Conservation (phyloP, 2,329 filamentous ascomycete species). For the Microcyclosporella mali region DNA sequence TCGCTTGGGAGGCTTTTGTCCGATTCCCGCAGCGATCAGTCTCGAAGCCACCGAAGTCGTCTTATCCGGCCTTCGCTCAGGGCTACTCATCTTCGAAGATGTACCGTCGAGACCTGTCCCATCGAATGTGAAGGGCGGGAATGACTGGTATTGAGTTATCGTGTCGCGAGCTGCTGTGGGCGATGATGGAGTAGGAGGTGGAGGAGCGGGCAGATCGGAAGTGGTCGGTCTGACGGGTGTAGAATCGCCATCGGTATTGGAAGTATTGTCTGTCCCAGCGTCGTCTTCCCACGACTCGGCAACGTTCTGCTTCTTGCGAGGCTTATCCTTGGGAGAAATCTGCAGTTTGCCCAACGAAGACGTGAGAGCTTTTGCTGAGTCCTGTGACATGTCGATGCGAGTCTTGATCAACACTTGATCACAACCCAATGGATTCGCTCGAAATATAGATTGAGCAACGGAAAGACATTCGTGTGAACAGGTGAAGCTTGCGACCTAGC, state of each 20-base stretch:
- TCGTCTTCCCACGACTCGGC: constrained; percentile 74
- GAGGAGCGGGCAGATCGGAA: constrained; percentile 43
- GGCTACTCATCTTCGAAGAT: constrained; percentile 11
- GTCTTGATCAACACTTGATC: no score
- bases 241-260: constrained; percentile 25
- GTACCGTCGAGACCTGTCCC: constrained; percentile 10
- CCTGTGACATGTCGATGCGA: constrained; percentile 8
- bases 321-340: constrained; percentile 31
- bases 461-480: no score
- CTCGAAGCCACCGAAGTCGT: constrained; percentile 84
- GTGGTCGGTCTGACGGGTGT: constrained; percentile 22
- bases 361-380: constrained; percentile 16
- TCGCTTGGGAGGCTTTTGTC: constrained; percentile 69
- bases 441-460: no score
- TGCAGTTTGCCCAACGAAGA: constrained; percentile 31
- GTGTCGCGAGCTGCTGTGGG: constrained; percentile 34
- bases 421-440: no score
- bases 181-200: constrained; percentile 62
- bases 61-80: constrained; percentile 63
- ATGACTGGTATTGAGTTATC: constrained; percentile 18
- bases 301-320: constrained; percentile 15
- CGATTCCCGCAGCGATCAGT: constrained; percentile 83
- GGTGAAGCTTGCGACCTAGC: background rate
- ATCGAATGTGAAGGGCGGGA: constrained; percentile 21
- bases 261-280: constrained; percentile 43